Evolutionary conservation across 306 rosid genomes (phyloP), one percentile per base, ranked within the genome.

Genomic region (Lotus japonicus): DNA sequence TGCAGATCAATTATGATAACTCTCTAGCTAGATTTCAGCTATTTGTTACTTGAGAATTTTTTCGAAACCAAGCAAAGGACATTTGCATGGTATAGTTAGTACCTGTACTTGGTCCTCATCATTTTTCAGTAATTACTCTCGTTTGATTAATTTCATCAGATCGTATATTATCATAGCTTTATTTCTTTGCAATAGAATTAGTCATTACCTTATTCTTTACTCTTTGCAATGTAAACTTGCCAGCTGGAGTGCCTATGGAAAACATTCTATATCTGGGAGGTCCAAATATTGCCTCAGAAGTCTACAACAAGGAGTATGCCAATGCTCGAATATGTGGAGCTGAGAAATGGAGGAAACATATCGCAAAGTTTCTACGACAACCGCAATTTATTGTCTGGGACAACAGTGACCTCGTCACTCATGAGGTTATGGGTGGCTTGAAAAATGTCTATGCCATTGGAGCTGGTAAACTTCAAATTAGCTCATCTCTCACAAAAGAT

Each of bases 401-500:
- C 68, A 92, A 92, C 56, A 89, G 98, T 44, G 98, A 92, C 74
- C 96, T 92, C 11, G 82, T 86, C 74, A 92, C 96, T 4, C 98
- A 92, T 55, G 98, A 92, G 59, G 98, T 92, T 81, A 92, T 92
- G 98, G 98, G 98, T n/a, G 96, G 96, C 44, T 74, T 92, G 85
- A 92, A 92, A 68, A 92, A 92, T 66, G 98, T 89, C 45, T 92
- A 92, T 60, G 98, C 98, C 76, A 89, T 92, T 52, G 96, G 98
- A 48, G 98, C 96, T 48, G 98, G 98, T 83, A 81, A 81, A 66
- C 64, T 19, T 60, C 69, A 53, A 63, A 11, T 46, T 52, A 9
- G 4, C 43, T 51, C 13, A 55, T 52, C 23, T 39, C 26, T 4
- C 51, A 35, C 7, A 16, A 36, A 21, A 4, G 21, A 23, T 55